Evolutionary conservation across 495 filamentous ascomycete species (phyloP), one percentile per base, ranked within the genome.

Genomic region (Ascodesmis nigricans): DNA sequence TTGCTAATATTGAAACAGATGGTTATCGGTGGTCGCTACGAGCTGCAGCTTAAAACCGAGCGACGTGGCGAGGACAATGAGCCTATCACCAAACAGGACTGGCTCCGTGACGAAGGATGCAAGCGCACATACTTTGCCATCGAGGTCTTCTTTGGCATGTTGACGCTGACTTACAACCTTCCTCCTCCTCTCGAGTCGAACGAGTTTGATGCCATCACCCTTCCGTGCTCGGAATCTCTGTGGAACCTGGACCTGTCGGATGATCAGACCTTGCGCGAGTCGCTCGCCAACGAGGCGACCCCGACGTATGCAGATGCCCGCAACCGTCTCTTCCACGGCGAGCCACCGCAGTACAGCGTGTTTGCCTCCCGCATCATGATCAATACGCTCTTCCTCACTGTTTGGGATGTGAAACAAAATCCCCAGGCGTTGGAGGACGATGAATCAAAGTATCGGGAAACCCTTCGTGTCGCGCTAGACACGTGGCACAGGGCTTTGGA

Each of bases 321-420:
- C 50, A 80, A 90, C 53, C 78, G 78, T 38, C 69, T 97, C 4
- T 93, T 92, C 65, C 80, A 87, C 50, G 87, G 82, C 35, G 82
- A 91, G 42, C 66, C 74, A 25, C 69, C 81, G 13, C 77, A 77
- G 41, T 97, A 95, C 63, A 93, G 84, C 53, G 90, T 87, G 6
- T 95, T 95, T 55, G 84, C 83, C 2, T 91, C 90, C 3, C 81
- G 87, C 33, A 79, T 95, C 47, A 81, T 97, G 73, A 97, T 97
- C 66, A 97, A 95, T 53, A 83, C 90, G 3, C 69, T 97, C 38
- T 97, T 95, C 67, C 65, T 97, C 37, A 87, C 93, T 50, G 87
- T 97, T 3, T 97, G 84, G 87, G 87, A 83, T 51, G 80, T 93
- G 59, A 92, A 93, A 67, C 78, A 87, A 42, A 92, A 78, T 56